These are phyloP conservation scores for Lojkania enalia DNA, from an alignment of 2,329 filamentous ascomycete species.

Conservation along the genomic window DNA sequence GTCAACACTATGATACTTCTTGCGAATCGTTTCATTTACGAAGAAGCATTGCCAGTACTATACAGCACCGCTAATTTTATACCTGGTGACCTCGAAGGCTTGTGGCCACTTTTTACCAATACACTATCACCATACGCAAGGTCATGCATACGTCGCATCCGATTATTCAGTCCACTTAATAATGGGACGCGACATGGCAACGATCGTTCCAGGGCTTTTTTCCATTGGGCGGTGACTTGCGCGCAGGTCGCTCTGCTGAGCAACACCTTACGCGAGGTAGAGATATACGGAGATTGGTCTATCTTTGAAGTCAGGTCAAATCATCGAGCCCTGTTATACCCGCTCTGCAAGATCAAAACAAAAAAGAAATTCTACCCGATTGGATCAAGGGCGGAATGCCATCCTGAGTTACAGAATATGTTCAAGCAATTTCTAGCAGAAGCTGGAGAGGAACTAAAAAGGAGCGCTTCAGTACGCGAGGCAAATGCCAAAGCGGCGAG, in stretches of 20 bases:
- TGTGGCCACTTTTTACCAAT: conserved; percentile 26
- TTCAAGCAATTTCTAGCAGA: conserved; percentile 11
- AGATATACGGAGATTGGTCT: conserved; percentile 17
- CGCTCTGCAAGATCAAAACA: conserved; percentile 26
- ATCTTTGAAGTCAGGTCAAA: not conserved
- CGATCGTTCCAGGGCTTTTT: conserved; percentile 11
- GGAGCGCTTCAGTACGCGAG: conserved; percentile 9
- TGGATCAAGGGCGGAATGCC: not conserved
- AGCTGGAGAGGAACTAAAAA: conserved; percentile 11
- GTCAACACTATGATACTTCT: conserved; percentile 19
- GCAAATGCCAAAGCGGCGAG: conserved; percentile 9
- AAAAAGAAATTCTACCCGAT: conserved; percentile 17
- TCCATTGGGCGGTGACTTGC: conserved; percentile 32
- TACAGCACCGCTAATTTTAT: conserved; percentile 23
- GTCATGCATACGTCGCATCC: conserved; percentile 22
- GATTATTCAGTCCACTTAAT: conserved; percentile 12
- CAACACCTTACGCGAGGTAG: conserved; percentile 14
- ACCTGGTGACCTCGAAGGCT: conserved; percentile 17
- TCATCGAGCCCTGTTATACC: conserved; percentile 15
- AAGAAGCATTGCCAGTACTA: conserved; percentile 31
- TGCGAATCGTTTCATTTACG: conserved; percentile 21
- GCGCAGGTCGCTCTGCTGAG: conserved; percentile 26
- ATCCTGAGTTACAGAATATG: not conserved
- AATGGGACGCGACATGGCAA: conserved; percentile 2
- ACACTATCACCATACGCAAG: conserved; percentile 17